Evolutionary conservation across 2,329 filamentous ascomycete species (phyloP).

Genomic region (Polytolypa hystricis): DNA sequence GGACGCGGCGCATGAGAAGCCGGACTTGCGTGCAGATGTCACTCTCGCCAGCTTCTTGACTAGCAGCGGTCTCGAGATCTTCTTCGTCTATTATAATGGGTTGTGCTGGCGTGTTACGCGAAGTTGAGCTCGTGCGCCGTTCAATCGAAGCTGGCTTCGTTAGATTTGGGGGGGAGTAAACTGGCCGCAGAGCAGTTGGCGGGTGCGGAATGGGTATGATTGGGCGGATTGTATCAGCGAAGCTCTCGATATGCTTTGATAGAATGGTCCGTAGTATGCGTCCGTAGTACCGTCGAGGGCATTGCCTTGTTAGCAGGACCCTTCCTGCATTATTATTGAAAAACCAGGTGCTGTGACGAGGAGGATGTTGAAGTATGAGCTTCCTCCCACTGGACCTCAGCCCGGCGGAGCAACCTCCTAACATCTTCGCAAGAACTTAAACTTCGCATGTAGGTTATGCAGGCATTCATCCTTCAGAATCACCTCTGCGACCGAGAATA

Average conservation of each 20-base stretch:
- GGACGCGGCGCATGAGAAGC: constrained; percentile 42
- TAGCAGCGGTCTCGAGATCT: neutral
- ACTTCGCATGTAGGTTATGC: neutral
- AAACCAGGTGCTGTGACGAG: neutral
- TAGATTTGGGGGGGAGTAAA: neutral
- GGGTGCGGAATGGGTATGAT: constrained; percentile 6
- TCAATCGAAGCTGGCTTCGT: constrained; percentile 1
- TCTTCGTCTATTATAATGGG: constrained; percentile 3
- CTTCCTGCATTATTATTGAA: too few species aligned
- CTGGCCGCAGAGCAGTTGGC: neutral
- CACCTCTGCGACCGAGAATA: neutral
- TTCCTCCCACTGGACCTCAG: neutral
- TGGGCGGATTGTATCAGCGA: constrained; percentile 11
- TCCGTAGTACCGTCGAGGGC: constrained; percentile 8
- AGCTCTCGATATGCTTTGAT: constrained; percentile 12
- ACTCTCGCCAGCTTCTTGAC: neutral
- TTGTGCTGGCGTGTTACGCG: neutral
- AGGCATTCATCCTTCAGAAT: constrained; percentile 2
- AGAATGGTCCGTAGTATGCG: constrained; percentile 12
- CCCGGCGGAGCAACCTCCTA: neutral
- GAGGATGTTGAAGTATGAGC: neutral
- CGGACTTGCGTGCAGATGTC: constrained; percentile 23
- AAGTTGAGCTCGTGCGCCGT: neutral
- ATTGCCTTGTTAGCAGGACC: neutral
- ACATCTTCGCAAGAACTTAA: neutral